phyloP scores from a whole-genome alignment of 1,284 basidiomycete genomes.

The Malassezia furfur region DNA sequence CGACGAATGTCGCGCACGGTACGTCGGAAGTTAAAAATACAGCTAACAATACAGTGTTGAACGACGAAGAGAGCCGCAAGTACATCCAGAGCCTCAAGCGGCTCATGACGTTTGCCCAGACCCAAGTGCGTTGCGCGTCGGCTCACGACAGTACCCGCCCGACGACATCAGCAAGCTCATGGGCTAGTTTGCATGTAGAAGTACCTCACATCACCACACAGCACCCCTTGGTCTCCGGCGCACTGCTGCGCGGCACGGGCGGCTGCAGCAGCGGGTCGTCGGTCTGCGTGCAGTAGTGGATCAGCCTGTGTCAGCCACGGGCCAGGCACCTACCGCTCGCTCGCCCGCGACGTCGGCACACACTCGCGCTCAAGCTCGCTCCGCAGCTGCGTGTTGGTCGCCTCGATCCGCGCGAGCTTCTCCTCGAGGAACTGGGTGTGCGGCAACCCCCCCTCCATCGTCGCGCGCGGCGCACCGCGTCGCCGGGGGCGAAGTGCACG shows the following conservation, averaged over 20 bases:
- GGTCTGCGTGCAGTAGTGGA: constrained; percentile 1
- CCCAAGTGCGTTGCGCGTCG: constrained; percentile 11
- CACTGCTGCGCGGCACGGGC: not conserved
- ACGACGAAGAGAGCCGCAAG: constrained; percentile 96
- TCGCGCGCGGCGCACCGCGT: not conserved
- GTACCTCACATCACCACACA: not conserved
- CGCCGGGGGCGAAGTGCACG: not conserved
- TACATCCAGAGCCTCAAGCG: constrained; percentile 97
- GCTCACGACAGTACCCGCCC: constrained; percentile 13
- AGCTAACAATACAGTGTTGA: constrained; percentile 57
- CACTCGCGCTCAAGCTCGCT: not conserved
- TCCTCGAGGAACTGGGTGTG: not conserved
- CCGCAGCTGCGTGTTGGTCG: not conserved
- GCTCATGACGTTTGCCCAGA: constrained; percentile 50
- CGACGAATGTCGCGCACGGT: constrained; percentile 83
- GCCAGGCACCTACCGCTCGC: constrained; percentile 1
- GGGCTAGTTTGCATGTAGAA: constrained; percentile 8
- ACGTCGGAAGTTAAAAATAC: not conserved
- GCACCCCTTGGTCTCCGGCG: not conserved
- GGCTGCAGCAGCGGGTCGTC: constrained; percentile 2
- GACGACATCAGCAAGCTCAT: constrained; percentile 15
- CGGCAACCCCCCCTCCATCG: not conserved
- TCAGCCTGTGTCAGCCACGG: not conserved
- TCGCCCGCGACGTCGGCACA: constrained; percentile 1
- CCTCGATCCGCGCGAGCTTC: constrained; percentile 1